phyloP scores from a whole-genome alignment of 148 eudicot species.

The Diospyros kaki region DNA sequence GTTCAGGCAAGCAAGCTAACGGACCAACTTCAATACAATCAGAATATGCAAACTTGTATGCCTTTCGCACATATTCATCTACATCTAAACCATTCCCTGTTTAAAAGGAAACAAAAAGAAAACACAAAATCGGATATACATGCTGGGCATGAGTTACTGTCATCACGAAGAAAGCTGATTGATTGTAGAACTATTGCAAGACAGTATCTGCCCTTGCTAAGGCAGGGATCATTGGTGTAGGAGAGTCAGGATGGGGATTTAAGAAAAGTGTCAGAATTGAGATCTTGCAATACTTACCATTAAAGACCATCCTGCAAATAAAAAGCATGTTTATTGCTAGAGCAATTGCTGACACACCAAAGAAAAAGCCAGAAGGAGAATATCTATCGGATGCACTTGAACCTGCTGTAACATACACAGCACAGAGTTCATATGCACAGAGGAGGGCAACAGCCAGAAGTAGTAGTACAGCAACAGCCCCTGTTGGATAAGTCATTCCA shows the following conservation, averaged over 20 bases:
- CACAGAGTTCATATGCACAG: slow-evolving; percentile 95
- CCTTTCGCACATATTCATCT: slow-evolving; percentile 95
- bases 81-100: slow-evolving; percentile 96
- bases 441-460: slow-evolving; percentile 89
- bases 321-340: slow-evolving; percentile 98
- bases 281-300: slow-evolving; percentile 50
- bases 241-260: background rate
- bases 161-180: background rate
- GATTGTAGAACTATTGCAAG: background rate
- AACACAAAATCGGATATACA: background rate
- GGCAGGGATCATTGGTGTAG: background rate
- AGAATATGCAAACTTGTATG: slow-evolving; percentile 94
- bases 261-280: background rate
- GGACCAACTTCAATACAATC: slow-evolving; percentile 98
- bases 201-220: background rate
- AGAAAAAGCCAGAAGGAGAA: slow-evolving; percentile 98
- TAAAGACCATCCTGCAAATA: slow-evolving; percentile 93
- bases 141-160: background rate
- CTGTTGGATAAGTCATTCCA: slow-evolving; percentile 31
- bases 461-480: slow-evolving; percentile 95
- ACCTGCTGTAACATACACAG: slow-evolving; percentile 96
- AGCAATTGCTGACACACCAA: slow-evolving; percentile 98
- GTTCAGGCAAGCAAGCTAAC: slow-evolving; percentile 88
- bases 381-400: slow-evolving; percentile 70
- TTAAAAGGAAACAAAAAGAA: slow-evolving; percentile 6